Evolutionary conservation across 352 stramenopile genomes (phyloP), one percentile per base, ranked within the genome.

Genomic region (Phytophthora palmivora): DNA sequence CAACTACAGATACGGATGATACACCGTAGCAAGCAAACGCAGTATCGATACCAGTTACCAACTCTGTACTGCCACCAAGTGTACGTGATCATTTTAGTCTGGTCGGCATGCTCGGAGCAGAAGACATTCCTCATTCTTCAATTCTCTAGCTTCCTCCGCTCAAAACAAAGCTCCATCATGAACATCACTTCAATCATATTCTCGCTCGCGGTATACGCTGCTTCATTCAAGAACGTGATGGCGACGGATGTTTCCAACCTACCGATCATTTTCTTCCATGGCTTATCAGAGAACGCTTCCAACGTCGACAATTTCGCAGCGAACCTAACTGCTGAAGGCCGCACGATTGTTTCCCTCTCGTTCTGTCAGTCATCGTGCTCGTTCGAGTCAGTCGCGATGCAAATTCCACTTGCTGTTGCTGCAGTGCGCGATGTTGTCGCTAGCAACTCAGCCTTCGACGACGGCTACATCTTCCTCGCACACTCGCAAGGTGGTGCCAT

Each of bases 401-500:
- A 84, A 41, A 55, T 84, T 0, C 41, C 45, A 7, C 36, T 74
- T 8, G 69, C 66, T 9, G 72, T 83, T 24, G 12, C 30, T 4
- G 56, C 68, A 60, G 72, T 84, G 45, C 68, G 56, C 6, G 24
- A 32, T 1, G 53, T 70, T 12, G 26, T 61, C 0, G 32, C 12
- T 22, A 58, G 57, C 36, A 55, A 72, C 46, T 38, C 55, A 1
- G 21, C 28, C 3, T 49, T 44, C 8, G 75, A 69, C 19, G 18
- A 67, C 21, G 53, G 53, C 18, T 61, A 42, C 32, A 61, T 61
- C 14, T 42, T 63, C 26, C 11, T 63, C 14, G 54, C 19, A 0
- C 62, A 83, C 37, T 84, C 74, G 2, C 72, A 82, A 9, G 72
- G 74, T 22, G 72, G 53, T 0, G 18, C 59, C 4, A 58, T 87